Conservation (phyloP, 306 rosid genomes). For the Cucurbita ficifolia region DNA sequence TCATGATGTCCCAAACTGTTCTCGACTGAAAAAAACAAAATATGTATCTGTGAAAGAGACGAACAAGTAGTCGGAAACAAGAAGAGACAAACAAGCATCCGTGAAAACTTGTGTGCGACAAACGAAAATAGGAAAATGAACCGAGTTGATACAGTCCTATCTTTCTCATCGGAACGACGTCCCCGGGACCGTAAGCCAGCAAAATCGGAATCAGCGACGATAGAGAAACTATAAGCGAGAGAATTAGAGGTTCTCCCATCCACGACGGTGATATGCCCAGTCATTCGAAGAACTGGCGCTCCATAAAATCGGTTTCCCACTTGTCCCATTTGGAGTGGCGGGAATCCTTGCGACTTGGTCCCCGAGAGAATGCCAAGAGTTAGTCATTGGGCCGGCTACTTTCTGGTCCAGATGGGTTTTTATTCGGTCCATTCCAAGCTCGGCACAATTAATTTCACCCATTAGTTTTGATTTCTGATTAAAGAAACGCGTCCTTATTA, state of each 20-base stretch:
- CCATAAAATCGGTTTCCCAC: not conserved
- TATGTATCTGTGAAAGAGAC: not conserved
- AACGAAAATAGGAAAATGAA: constrained; percentile 20
- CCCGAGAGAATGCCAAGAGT: not conserved
- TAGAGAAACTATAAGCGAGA: constrained; percentile 6
- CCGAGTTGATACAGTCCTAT: constrained; percentile 98
- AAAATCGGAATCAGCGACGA: constrained; percentile 9
- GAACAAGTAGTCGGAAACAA: not conserved
- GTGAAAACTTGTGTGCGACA: not conserved
- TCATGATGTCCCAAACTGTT: constrained; percentile 82
- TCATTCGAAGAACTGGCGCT: not conserved
- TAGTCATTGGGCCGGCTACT: not conserved
- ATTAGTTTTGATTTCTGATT: too few relatives aligned
- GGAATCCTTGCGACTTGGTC: not conserved
- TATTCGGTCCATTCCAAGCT: not conserved
- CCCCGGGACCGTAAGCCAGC: constrained; percentile 68
- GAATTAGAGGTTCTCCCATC: constrained; percentile 12
- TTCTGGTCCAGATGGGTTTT: not conserved
- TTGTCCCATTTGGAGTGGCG: not conserved
- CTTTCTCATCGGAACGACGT: constrained; percentile 84
- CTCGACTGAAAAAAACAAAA: constrained; percentile 42
- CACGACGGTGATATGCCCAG: not conserved
- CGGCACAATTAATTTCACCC: not conserved
- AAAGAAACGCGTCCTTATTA: too few relatives aligned
- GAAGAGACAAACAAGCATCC: not conserved